phyloP scores from a whole-genome alignment of 2,329 filamentous ascomycete species.

The Thelonectria olida region DNA sequence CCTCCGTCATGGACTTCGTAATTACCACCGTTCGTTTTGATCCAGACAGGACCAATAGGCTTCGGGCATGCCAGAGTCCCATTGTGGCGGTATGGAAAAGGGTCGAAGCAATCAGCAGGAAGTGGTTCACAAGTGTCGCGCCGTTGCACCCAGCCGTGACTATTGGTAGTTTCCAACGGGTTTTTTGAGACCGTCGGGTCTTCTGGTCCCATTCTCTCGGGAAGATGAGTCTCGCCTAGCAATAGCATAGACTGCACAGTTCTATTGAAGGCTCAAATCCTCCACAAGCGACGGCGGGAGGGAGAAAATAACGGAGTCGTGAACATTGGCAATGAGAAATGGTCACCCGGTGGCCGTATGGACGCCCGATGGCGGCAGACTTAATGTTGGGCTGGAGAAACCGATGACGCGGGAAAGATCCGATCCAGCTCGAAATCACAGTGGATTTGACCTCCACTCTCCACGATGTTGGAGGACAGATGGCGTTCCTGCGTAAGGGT shows the following conservation, averaged over 20 bases:
- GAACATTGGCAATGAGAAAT: neutral
- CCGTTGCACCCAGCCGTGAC: neutral
- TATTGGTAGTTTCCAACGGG: neutral
- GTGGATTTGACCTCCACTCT: conserved; percentile 38
- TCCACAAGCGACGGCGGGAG: neutral
- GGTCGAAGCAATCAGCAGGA: neutral
- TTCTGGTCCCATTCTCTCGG: conserved; percentile 4
- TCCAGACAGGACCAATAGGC: conserved; percentile 16
- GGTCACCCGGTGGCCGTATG: neutral
- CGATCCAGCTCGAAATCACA: conserved; percentile 38
- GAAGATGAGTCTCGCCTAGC: conserved; percentile 2
- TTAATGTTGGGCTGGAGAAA: conserved; percentile 22
- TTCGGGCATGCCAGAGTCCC: neutral
- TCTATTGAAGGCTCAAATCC: conserved; percentile 23
- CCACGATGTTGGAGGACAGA: conserved; percentile 29
- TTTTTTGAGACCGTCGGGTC: neutral
- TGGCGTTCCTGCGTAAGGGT: conserved; percentile 44
- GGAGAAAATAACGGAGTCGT: neutral
- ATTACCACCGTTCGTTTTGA: conserved; percentile 7
- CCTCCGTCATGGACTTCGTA: neutral
- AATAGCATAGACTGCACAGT: conserved; percentile 13
- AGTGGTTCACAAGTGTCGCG: neutral
- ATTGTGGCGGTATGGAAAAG: neutral
- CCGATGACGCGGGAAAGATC: conserved; percentile 40
- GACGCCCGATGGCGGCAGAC: conserved; percentile 31